A percentile compares a stretch with the other conserved stretches of the same genome.
Conservation (phyloP, 441 rosid species). For the Populus hybrid region DNA sequence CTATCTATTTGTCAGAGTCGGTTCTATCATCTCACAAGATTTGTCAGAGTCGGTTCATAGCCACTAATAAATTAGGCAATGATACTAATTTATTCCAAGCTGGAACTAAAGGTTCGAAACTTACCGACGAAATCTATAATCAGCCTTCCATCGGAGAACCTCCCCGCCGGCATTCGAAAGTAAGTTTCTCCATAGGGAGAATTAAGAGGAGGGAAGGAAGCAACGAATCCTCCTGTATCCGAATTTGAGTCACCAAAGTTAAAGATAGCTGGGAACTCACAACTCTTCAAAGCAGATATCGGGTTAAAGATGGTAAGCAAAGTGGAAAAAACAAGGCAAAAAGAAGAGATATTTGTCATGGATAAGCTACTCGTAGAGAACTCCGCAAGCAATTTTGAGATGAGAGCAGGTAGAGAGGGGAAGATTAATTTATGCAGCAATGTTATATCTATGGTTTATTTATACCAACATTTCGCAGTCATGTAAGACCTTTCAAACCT, state of each 20-base stretch:
- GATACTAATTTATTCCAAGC: background rate
- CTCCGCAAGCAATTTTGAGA: background rate
- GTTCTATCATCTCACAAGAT: no score
- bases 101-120: background rate
- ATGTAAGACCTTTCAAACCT: background rate
- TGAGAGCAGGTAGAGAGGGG: background rate
- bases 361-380: background rate
- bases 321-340: background rate
- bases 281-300: background rate
- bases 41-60: background rate
- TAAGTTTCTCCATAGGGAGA: constrained; percentile 35
- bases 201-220: constrained; percentile 24
- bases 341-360: background rate
- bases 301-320: background rate
- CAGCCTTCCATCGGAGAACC: constrained; percentile 32
- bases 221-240: constrained; percentile 34
- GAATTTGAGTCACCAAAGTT: constrained; percentile 46
- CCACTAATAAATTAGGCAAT: background rate
- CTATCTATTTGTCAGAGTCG: no score
- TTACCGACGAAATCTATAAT: constrained; percentile 29
- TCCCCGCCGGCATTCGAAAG: constrained; percentile 26
- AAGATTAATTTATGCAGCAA: no score
- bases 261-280: constrained; percentile 35
- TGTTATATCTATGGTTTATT: no score
- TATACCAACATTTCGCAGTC: background rate